Evolutionary conservation across 1,139 yeast species (phyloP).

Genomic region (Suhomyces panamericanus): DNA sequence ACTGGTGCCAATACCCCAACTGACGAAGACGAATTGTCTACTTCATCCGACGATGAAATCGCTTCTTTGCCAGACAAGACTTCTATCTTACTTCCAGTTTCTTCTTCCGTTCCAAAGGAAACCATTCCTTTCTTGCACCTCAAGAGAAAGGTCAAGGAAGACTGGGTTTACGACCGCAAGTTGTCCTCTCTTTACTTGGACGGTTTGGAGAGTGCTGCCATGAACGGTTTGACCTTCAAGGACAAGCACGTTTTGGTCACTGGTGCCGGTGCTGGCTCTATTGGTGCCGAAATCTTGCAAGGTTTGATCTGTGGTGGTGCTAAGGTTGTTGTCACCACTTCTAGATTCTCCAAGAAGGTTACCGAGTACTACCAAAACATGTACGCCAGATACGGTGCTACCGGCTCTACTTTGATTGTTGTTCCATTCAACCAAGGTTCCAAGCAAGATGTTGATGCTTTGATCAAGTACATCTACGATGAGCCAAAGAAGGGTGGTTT

Average conservation of each 20-base stretch:
- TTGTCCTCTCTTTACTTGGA: constrained; percentile 79
- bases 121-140: constrained; percentile 94
- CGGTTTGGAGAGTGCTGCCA: constrained; percentile 89
- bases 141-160: constrained; percentile 70
- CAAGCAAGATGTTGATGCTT: constrained; percentile 85
- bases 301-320: constrained; percentile 98
- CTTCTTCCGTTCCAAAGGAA: constrained; percentile 72
- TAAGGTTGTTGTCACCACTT: constrained; percentile 91
- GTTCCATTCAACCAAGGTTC: constrained; percentile 99
- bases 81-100: constrained; percentile 69
- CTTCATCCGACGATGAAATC: constrained; percentile 66
- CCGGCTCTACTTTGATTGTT: constrained; percentile 87
- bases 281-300: constrained; percentile 95
- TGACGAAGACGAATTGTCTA: constrained; percentile 53
- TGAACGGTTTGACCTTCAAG: constrained; percentile 87
- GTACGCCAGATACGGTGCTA: constrained; percentile 89
- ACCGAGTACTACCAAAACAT: constrained; percentile 94
- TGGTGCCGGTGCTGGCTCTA: constrained; percentile 99
- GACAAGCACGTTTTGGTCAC: constrained; percentile 89
- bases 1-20: constrained; percentile 43
- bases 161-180: constrained; percentile 84
- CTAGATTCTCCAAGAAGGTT: constrained; percentile 90
- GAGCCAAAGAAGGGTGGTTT: constrained; percentile 84
- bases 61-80: constrained; percentile 78
- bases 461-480: constrained; percentile 81